Conservation (phyloP, 345 rosid species). For the Brassica napus region DNA sequence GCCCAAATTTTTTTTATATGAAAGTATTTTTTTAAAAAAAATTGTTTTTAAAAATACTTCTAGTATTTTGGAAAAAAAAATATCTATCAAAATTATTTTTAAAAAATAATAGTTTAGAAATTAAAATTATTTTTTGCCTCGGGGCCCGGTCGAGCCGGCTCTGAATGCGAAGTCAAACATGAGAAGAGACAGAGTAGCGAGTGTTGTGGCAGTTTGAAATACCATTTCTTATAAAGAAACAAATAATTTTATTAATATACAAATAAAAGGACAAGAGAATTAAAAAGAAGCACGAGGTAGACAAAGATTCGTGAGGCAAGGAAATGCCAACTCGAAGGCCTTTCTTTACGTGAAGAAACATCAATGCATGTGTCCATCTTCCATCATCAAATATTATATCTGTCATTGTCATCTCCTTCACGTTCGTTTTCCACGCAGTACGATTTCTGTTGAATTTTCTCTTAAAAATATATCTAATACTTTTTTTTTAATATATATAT, state of each 20-base stretch:
- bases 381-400: conserved; percentile 14
- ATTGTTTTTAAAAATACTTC: too few relatives aligned
- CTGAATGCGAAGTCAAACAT: conserved; percentile 22
- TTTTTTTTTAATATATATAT: neutral
- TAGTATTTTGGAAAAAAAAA: too few relatives aligned
- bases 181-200: conserved; percentile 42
- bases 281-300: conserved; percentile 63
- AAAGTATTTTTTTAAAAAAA: too few relatives aligned
- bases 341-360: conserved; percentile 45
- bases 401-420: conserved; percentile 33
- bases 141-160: too few relatives aligned
- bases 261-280: conserved; percentile 26
- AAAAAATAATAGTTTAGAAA: too few relatives aligned
- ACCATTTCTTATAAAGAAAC: conserved; percentile 1
- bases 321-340: conserved; percentile 54
- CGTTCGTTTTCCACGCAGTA: conserved; percentile 18
- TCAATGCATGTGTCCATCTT: conserved; percentile 42
- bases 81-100: too few relatives aligned
- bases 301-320: conserved; percentile 89
- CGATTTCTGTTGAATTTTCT: neutral
- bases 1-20: too few relatives aligned
- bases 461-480: neutral
- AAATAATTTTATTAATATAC: neutral
- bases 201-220: conserved; percentile 27
- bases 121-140: too few relatives aligned